Percentiles rank a stretch among this genome's conserved stretches.
Evolutionary conservation across 345 rosid genomes (phyloP).

Genomic region (Turritis glabra): DNA sequence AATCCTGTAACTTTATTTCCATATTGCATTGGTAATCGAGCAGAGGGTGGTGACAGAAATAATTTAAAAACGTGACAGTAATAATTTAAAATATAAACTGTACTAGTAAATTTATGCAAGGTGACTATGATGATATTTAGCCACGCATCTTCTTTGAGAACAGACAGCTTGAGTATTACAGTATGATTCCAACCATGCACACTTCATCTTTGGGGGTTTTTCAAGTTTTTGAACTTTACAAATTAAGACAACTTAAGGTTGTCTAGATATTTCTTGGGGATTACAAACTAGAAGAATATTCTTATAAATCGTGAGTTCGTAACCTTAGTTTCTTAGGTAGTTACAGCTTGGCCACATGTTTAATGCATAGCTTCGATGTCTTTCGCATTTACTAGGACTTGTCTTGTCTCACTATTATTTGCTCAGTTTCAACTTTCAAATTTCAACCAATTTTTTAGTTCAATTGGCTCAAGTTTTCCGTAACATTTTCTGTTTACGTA

Average conservation of each 20-base stretch:
- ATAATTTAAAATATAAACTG: neutral
- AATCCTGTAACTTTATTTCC: neutral
- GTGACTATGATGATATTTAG: slow-evolving; percentile 29
- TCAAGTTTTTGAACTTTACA: slow-evolving; percentile 22
- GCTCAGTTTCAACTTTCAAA: slow-evolving; percentile 3
- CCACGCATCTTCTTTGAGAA: slow-evolving; percentile 23
- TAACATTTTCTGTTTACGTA: neutral
- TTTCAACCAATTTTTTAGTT: slow-evolving; percentile 19
- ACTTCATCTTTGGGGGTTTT: slow-evolving; percentile 16
- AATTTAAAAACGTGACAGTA: slow-evolving; percentile 18
- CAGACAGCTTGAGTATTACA: slow-evolving; percentile 33
- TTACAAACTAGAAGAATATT: slow-evolving; percentile 16
- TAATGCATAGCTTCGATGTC: slow-evolving; percentile 5
- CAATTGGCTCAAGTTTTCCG: neutral
- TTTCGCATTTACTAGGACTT: slow-evolving; percentile 23
- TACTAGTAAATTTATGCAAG: slow-evolving; percentile 12
- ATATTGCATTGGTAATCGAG: slow-evolving; percentile 18
- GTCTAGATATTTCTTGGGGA: neutral
- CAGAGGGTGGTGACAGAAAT: slow-evolving; percentile 6
- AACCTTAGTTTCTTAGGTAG: slow-evolving; percentile 12
- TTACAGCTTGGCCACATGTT: slow-evolving; percentile 15
- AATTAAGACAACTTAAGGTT: neutral
- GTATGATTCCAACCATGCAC: slow-evolving; percentile 21
- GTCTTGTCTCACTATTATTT: slow-evolving; percentile 19
- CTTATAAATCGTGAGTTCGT: neutral